Base-by-base conservation (phyloP, 2,329 filamentous ascomycete genomes). In the Stylonectria norvegica region DNA sequence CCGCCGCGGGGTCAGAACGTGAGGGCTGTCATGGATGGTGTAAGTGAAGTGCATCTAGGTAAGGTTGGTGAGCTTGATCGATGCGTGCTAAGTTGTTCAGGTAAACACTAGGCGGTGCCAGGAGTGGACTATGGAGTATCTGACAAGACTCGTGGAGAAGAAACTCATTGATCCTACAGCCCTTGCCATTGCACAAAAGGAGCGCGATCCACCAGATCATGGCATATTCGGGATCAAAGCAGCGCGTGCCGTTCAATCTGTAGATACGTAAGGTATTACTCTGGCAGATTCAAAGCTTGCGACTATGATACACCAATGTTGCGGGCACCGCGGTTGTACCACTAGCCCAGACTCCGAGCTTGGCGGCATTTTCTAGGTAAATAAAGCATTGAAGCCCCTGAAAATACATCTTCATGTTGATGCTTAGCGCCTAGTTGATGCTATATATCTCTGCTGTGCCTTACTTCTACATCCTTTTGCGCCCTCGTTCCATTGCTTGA, bases 91-190 rank as follows among this genome's bases (percentile, higher is more conserved):
- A n/a, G n/a, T n/a, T n/a, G n/a, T n/a, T 15, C 20, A 43, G 41
- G 41, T 39, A 17, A 31, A n/a, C 9, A 43, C 41, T 5, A 43
- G 23, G 19, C 9, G 41, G 20, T 43, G 41, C 17, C 36, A 43
- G 17, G 41, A 43, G 34, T 43, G 41, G 41, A 39, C 41, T 22
- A 43, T 32, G 36, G 30, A 39, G 16, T 43, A 20, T 23, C 30
- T 43, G 3, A 14, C 7, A 10, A 28, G 19, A 14, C 35, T 43
- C 5, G 41, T 17, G 15, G 23, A 34, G 9, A 3, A 30, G 23
- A 18, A 20, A 5, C 30, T 43, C 2, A 32, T 43, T 19, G 17
- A 20, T 1, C 5, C 36, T 15, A 36, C 20, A 4, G 36, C 41
- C 15, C 11, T 36, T 4, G 5, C 17, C 1, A 43, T 32, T 30